Evolutionary conservation across 257 asterid genomes (phyloP).

Genomic region (Leonotis leonurus): DNA sequence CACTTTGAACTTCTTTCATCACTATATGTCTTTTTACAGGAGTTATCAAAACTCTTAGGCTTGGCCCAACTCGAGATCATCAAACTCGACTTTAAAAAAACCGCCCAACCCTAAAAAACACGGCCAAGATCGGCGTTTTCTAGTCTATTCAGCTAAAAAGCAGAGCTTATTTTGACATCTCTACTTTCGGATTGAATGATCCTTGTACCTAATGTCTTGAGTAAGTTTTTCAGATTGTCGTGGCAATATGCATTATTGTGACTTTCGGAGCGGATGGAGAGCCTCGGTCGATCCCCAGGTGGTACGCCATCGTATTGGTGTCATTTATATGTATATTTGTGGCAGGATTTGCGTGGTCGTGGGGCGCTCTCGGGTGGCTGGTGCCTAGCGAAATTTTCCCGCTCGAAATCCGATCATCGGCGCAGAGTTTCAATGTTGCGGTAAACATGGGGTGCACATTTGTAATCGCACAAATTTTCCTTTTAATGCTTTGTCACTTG

Average conservation of each 20-base stretch:
- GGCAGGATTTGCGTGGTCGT: constrained; percentile 50
- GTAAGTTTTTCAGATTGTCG: constrained; percentile 18
- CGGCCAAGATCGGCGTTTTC: too few species aligned
- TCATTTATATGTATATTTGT: constrained; percentile 36
- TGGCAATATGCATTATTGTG: constrained; percentile 41
- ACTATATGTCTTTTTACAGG: not conserved
- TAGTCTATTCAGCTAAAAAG: too few species aligned
- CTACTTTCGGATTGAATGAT: too few species aligned
- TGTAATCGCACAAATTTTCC: constrained; percentile 51
- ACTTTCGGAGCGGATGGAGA: constrained; percentile 37
- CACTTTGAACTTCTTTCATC: not conserved
- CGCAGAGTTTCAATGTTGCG: constrained; percentile 35
- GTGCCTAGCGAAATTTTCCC: constrained; percentile 91
- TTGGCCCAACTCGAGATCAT: not conserved
- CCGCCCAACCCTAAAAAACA: not conserved
- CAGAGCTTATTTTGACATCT: too few species aligned
- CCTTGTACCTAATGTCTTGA: not conserved
- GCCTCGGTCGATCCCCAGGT: constrained; percentile 17
- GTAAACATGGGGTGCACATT: constrained; percentile 49
- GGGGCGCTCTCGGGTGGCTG: constrained; percentile 92
- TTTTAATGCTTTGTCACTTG: constrained; percentile 65
- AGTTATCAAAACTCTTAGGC: not conserved
- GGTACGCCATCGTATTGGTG: constrained; percentile 41
- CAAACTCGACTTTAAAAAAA: not conserved
- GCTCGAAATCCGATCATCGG: constrained; percentile 50